A percentile compares a stretch with the other conserved stretches of the same genome.
Conservation (phyloP, 2,329 filamentous ascomycete genomes). For the Fusarium fracticaudum region DNA sequence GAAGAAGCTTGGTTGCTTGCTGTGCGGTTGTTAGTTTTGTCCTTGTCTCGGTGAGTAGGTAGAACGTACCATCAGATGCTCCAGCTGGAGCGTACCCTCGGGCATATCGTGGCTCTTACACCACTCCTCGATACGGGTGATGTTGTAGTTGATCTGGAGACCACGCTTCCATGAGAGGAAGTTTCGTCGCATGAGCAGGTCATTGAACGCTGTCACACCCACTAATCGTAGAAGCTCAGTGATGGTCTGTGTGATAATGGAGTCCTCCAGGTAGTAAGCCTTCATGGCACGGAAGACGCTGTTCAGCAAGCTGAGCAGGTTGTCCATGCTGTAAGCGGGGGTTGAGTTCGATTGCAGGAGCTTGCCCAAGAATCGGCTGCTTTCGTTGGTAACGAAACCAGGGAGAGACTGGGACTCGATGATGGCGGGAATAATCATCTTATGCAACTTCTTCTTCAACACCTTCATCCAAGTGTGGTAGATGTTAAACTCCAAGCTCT, state of each 20-base stretch:
- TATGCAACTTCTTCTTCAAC: conserved; percentile 97
- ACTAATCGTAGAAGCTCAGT: conserved; percentile 93
- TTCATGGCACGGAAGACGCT: conserved; percentile 99
- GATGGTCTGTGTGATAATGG: conserved; percentile 94
- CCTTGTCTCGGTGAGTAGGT: background rate
- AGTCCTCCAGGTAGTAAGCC: conserved; percentile 95
- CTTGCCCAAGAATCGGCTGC: conserved; percentile 97
- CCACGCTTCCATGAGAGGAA: conserved; percentile 99
- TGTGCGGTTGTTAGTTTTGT: conserved; percentile 50
- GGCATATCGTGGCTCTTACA: conserved; percentile 99
- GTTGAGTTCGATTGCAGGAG: conserved; percentile 88
- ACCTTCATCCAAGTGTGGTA: conserved; percentile 99
- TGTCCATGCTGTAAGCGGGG: conserved; percentile 99
- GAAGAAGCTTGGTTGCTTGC: conserved; percentile 98
- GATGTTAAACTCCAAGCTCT: conserved; percentile 99
- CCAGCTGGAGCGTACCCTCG: conserved; percentile 94
- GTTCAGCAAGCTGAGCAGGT: conserved; percentile 93
- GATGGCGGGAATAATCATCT: conserved; percentile 99
- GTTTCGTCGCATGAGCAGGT: conserved; percentile 95
- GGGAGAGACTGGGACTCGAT: conserved; percentile 98
- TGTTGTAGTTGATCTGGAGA: conserved; percentile 99
- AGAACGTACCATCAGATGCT: conserved; percentile 87
- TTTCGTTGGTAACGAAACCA: conserved; percentile 98
- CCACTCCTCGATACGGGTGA: conserved; percentile 99
- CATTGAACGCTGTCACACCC: conserved; percentile 97